Base-by-base conservation (phyloP, 495 filamentous ascomycete species). In the Xylaria sp. region DNA sequence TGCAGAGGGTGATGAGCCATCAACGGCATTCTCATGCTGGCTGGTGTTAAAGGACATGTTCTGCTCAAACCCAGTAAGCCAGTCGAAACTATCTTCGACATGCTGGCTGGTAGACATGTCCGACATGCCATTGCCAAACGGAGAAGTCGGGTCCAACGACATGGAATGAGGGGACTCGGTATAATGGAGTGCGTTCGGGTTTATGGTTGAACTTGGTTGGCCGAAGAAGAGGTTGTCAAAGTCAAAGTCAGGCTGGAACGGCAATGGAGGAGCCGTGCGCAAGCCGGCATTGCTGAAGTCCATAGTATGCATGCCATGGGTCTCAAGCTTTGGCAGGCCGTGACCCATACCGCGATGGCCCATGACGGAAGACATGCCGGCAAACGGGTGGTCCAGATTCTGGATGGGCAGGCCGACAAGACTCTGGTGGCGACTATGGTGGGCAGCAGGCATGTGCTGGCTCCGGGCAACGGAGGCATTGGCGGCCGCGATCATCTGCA, bases 161-260 rank as follows among this genome's bases (percentile, higher is more conserved):
- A 91, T 90, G 48, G 86, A 87, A 62, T 90, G 90, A 29, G 93
- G 93, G 17, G 93, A 93, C 77, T 93, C 93, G 76, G 87, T 93
- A 78, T 96, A 96, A 80, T 98, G 95, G 62, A 99, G 88, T 75
- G 97, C 95, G 72, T 95, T 94, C 21, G 96, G 96, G 80, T 99
- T 98, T 81, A 99, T 93, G 61, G 96, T 99, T 14, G 84, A 84
- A n/a, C 81, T 79, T 11, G 83, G 78, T 37, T 87, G 80, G 58
- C 87, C 89, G 79, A 94, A 94, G 61, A 93, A 85, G 67, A 93
- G 82, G 40, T 88, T 83, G 73, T 97, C 91, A 67, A 94, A 88
- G 72, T 97, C 92, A 71, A 93, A 90, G 19, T 91, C 91, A 44
- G 87, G 81, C 63, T 85, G 88, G 80, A 94, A 93, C 21, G 88